Evolutionary conservation across 495 filamentous ascomycete genomes (phyloP).

Genomic region (Daldinia concentrica): DNA sequence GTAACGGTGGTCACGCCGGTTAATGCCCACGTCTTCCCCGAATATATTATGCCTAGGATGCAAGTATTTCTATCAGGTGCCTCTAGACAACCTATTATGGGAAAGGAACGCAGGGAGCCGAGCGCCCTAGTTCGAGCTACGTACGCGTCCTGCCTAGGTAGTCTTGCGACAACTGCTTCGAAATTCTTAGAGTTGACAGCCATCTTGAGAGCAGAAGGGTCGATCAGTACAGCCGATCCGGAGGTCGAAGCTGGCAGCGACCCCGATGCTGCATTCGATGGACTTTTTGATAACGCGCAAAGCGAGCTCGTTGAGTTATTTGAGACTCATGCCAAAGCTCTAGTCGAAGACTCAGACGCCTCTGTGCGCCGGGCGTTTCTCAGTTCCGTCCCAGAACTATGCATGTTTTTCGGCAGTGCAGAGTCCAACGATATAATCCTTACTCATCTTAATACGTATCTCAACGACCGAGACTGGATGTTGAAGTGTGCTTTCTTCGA

Average conservation of each 20-base stretch:
- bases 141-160: slow-evolving; percentile 91
- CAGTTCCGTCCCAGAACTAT: slow-evolving; percentile 90
- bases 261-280: slow-evolving; percentile 71
- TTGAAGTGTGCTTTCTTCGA: slow-evolving; percentile 97
- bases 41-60: slow-evolving; percentile 90
- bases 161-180: slow-evolving; percentile 87
- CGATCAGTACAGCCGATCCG: slow-evolving; percentile 78
- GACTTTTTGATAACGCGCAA: slow-evolving; percentile 83
- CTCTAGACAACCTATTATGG: slow-evolving; percentile 47
- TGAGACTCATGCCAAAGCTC: slow-evolving; percentile 84
- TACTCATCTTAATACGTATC: slow-evolving; percentile 95
- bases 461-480: slow-evolving; percentile 97
- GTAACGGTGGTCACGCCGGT: slow-evolving; percentile 89
- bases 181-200: slow-evolving; percentile 91
- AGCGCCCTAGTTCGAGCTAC: slow-evolving; percentile 81
- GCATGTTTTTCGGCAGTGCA: slow-evolving; percentile 90
- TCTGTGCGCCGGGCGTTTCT: slow-evolving; percentile 94
- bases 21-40: slow-evolving; percentile 93
- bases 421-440: slow-evolving; percentile 93
- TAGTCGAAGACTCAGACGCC: slow-evolving; percentile 86
- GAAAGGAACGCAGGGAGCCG: slow-evolving; percentile 60
- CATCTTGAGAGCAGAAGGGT: slow-evolving; percentile 83
- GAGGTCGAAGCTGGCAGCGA: slow-evolving; percentile 77
- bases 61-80: slow-evolving; percentile 71
- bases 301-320: slow-evolving; percentile 81